Evolutionary conservation across 768 basidiomycete genomes (phyloP).

Genomic region (Tylopilus rubrobrunneus): DNA sequence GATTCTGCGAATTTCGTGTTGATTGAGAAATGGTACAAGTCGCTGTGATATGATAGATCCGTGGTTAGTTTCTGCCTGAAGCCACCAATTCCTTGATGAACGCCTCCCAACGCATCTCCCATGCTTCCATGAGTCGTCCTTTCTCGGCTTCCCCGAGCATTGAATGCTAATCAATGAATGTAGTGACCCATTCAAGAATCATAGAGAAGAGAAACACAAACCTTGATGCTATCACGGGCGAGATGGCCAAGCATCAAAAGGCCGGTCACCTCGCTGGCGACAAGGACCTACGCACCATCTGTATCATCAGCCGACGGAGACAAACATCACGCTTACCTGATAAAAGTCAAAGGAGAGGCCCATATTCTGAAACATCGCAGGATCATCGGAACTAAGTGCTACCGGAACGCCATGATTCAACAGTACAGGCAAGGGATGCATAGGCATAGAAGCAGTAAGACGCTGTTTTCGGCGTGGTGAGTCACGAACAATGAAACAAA

Average conservation of each 20-base stretch:
- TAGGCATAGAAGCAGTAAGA: constrained; percentile 73
- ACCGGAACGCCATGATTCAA: constrained; percentile 73
- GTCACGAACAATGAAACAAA: neutral
- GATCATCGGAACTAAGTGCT: constrained; percentile 71
- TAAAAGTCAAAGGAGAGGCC: constrained; percentile 77
- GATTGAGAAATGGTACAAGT: neutral
- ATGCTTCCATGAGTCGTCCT: constrained; percentile 22
- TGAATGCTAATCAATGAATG: constrained; percentile 31
- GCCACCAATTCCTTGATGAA: neutral
- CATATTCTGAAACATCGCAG: constrained; percentile 73
- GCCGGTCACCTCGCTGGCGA: constrained; percentile 62
- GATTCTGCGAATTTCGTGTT: neutral
- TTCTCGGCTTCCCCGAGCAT: constrained; percentile 48
- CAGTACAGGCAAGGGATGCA: constrained; percentile 70
- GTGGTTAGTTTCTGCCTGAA: neutral
- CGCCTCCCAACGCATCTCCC: neutral
- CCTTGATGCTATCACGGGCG: constrained; percentile 67
- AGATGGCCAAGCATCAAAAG: constrained; percentile 58
- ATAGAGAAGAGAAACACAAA: constrained; percentile 1
- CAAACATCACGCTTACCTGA: constrained; percentile 43
- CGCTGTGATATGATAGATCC: neutral
- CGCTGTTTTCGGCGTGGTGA: constrained; percentile 38
- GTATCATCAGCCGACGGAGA: neutral
- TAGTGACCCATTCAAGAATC: neutral
- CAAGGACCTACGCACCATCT: constrained; percentile 44